A percentile compares a stretch with the other conserved stretches of the same genome.
Evolutionary conservation across 225 moss, liverwort and hornwort genomes (phyloP).

Genomic region (Antitrichia curtipendula): DNA sequence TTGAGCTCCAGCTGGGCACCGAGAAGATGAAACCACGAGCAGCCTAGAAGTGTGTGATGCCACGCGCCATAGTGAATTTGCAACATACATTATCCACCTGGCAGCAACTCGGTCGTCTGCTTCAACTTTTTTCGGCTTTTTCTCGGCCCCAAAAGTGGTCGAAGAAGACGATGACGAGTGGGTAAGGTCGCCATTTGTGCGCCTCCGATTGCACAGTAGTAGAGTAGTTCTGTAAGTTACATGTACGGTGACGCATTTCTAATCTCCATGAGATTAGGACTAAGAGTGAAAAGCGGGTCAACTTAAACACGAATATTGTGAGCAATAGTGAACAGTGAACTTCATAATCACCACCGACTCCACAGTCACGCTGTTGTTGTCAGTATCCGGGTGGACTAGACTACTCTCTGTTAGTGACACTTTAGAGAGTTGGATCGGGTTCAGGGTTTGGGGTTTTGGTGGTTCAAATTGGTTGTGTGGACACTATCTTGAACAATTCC

Average conservation of each 20-base stretch:
- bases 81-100: not conserved
- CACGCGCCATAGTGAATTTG: not conserved
- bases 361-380: not conserved
- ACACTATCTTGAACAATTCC: not conserved
- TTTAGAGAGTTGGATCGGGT: not conserved
- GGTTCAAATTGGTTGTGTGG: not conserved
- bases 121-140: not conserved
- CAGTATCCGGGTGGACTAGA: not conserved
- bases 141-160: not conserved
- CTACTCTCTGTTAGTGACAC: not conserved
- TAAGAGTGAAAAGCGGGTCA: not conserved
- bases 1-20: not conserved
- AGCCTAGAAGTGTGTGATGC: not conserved
- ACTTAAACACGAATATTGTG: not conserved
- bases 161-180: not conserved
- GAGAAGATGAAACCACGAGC: not conserved
- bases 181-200: not conserved
- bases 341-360: not conserved
- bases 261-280: not conserved
- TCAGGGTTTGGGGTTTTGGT: constrained; percentile 8
- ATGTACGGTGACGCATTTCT: not conserved
- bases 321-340: not conserved
- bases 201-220: not conserved
- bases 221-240: too few relatives aligned
- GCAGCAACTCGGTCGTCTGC: not conserved